These are phyloP conservation scores for Mortierella sp. DNA, from an alignment of 371 early-diverging fungal genomes.

Conservation along the genomic window DNA sequence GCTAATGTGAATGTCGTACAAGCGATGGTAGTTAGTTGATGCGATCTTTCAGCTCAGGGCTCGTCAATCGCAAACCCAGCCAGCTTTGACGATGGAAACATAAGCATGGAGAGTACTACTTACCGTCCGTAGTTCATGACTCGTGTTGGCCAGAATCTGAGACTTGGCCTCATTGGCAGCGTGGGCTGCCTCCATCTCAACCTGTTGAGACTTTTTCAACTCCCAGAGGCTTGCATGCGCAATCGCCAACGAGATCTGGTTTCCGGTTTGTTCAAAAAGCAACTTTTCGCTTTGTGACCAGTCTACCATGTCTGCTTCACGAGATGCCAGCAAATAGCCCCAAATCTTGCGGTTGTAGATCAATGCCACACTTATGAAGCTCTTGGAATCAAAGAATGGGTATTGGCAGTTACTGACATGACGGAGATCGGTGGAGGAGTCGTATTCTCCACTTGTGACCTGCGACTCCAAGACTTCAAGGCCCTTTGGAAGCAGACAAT, in stretches of 20 bases:
- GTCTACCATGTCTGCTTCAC: constrained; percentile 35
- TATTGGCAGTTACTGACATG: constrained; percentile 24
- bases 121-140: constrained; percentile 50
- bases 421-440: constrained; percentile 27
- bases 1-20: constrained; percentile 20
- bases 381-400: constrained; percentile 35
- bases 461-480: constrained; percentile 20
- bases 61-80: no score
- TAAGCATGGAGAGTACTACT: constrained; percentile 23
- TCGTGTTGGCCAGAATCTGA: constrained; percentile 56
- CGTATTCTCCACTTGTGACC: constrained; percentile 14
- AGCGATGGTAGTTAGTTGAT: no score
- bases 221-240: constrained; percentile 52
- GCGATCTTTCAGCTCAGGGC: no score
- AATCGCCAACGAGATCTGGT: constrained; percentile 55
- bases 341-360: constrained; percentile 42
- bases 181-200: constrained; percentile 56
- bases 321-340: constrained; percentile 41
- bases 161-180: constrained; percentile 56
- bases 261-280: constrained; percentile 55
- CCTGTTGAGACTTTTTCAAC: constrained; percentile 51
- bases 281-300: constrained; percentile 52
- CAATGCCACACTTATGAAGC: constrained; percentile 43
- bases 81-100: not conserved
- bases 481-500: constrained; percentile 37